These are phyloP conservation scores for Entoloma clypeatum DNA, from an alignment of 1,284 basidiomycete genomes.

Conservation along the genomic window DNA sequence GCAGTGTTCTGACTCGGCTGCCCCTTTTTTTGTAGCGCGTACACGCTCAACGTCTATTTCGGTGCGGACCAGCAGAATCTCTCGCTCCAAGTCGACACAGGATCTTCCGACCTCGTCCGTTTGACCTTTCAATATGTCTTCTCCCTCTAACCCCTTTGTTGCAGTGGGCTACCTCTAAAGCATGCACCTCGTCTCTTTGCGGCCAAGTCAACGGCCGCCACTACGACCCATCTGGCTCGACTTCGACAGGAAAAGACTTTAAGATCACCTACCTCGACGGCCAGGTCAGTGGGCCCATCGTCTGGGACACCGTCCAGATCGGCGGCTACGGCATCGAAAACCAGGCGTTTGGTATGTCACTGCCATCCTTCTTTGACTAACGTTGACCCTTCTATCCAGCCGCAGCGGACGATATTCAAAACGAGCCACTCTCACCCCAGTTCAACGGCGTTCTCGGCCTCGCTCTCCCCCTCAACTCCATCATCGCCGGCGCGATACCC, in stretches of 20 bases:
- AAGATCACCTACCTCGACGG: conserved; percentile 58
- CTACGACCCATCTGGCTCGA: conserved; percentile 51
- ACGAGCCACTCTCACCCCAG: conserved; percentile 49
- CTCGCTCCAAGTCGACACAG: conserved; percentile 68
- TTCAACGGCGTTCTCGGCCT: conserved; percentile 72
- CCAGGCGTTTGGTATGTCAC: conserved; percentile 57
- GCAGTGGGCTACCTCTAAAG: conserved; percentile 62
- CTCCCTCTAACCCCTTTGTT: conserved; percentile 7
- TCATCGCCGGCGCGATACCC: conserved; percentile 49
- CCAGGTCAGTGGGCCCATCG: conserved; percentile 51
- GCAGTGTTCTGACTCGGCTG: background rate
- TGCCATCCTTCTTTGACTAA: background rate
- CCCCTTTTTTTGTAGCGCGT: conserved; percentile 41
- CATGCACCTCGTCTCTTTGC: conserved; percentile 49
- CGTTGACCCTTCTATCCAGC: conserved; percentile 33
- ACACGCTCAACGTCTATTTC: conserved; percentile 53
- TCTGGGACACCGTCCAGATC: conserved; percentile 59
- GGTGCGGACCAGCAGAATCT: conserved; percentile 46
- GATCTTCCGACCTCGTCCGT: conserved; percentile 71
- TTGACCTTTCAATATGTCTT: background rate
- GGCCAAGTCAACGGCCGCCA: conserved; percentile 36
- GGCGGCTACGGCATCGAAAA: conserved; percentile 55
- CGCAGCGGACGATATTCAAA: conserved; percentile 46
- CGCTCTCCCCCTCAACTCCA: conserved; percentile 61
- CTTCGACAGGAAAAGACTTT: conserved; percentile 39